phyloP scores from a whole-genome alignment of 225 moss, liverwort and hornwort species.

The Rhytidiadelphus loreus region DNA sequence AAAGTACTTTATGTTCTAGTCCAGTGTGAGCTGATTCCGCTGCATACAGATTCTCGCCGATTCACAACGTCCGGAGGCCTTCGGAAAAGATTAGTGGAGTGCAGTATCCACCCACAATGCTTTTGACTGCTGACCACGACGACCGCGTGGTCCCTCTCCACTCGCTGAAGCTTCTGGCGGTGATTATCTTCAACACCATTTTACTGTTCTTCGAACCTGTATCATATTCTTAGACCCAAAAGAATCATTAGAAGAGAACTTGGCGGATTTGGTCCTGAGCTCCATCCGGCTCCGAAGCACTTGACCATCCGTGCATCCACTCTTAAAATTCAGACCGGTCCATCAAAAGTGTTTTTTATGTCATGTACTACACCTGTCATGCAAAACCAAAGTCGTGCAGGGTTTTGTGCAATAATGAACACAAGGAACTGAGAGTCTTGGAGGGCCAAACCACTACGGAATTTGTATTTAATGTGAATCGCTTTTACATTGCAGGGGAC shows the following conservation, averaged over 20 bases:
- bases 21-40: not conserved
- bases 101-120: slow-evolving; percentile 50
- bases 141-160: slow-evolving; percentile 55
- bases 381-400: not conserved
- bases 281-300: not conserved
- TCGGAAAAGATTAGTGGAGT: slow-evolving; percentile 28
- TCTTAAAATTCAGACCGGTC: not conserved
- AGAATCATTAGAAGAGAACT: not conserved
- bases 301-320: no score
- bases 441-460: not conserved
- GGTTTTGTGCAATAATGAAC: not conserved
- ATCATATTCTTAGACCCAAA: not conserved
- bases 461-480: not conserved
- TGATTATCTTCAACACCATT: not conserved
- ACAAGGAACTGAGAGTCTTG: not conserved
- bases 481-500: not conserved
- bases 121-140: slow-evolving; percentile 52
- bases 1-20: not conserved
- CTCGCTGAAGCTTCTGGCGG: slow-evolving; percentile 54
- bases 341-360: not conserved
- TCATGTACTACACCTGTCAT: not conserved
- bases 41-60: slow-evolving; percentile 28
- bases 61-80: slow-evolving; percentile 40
- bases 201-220: not conserved
- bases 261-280: not conserved